Evolutionary conservation across 2,329 filamentous ascomycete species (phyloP), one percentile per base, ranked within the genome.

Genomic region (Fusarium concolor): DNA sequence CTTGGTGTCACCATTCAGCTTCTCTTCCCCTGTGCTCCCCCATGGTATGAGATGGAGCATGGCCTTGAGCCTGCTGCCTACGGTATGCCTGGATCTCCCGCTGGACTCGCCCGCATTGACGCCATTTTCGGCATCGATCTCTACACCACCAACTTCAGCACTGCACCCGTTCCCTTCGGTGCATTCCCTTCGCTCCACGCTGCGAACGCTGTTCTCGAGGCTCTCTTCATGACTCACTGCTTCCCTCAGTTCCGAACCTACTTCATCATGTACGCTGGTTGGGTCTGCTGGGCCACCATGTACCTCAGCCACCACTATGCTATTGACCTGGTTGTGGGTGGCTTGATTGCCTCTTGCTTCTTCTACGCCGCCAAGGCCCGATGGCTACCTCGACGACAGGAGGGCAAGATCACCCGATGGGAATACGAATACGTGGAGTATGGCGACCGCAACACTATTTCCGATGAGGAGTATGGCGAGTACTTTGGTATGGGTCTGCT

Each of bases 221-320:
- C 93, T 22, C 86, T 97, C 17, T 97, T 97, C 84, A 92, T 98
- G 90, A 92, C 91, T 79, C 91, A 96, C 80, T 90, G 92, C 77
- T 97, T 98, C 84, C 95, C 95, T 6, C 89, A 88, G 64, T 86
- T 96, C 70, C 89, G 92, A 70, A 89, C 90, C 14, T 80, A 96
- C 53, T 97, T 96, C 80, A 87, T 94, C 67, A 85, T 87, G 68
- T 98, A 97, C 79, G 91, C 92, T 43, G 87, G 92, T 76, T 97
- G 95, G 95, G 90, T 97, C 74, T 97, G 94, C 92, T 98, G 95
- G 94, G 92, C 94, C 14, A 98, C 95, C 71, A 97, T 98, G 93
- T 97, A 98, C 77, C 87, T 98, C 52, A 96, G 93, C 75, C 95
- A 98, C 80, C 95, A 98, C 82, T 98, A 98, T 77, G 95, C 94